These are phyloP conservation scores for Babesia bovis DNA, from an alignment of 169 alveolate species.

Conservation along the genomic window DNA sequence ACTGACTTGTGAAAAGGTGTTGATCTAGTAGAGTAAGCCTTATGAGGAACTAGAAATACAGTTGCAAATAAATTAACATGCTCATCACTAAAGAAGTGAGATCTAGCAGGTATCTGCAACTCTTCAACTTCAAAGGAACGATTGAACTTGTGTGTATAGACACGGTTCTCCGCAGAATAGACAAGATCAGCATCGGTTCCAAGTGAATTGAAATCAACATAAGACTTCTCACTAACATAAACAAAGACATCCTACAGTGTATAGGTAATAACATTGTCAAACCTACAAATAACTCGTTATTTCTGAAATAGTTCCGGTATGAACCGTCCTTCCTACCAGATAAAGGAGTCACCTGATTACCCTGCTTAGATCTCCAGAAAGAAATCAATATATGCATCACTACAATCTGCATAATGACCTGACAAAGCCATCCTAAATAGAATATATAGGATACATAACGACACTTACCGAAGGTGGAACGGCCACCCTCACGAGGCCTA, in stretches of 20 bases:
- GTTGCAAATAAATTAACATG: constrained; percentile 3
- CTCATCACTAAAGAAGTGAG: constrained; percentile 20
- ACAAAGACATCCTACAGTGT: constrained; percentile 45
- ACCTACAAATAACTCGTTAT: constrained; percentile 41
- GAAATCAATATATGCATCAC: constrained; percentile 26
- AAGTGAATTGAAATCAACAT: constrained; percentile 26
- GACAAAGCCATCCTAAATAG: constrained; percentile 43
- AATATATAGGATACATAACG: not conserved
- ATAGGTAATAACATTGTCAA: not conserved
- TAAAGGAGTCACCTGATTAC: constrained; percentile 4
- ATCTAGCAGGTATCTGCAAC: not conserved
- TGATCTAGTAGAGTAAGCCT: constrained; percentile 28
- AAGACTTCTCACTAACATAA: constrained; percentile 16
- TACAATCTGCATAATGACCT: constrained; percentile 28
- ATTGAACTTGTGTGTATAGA: constrained; percentile 46
- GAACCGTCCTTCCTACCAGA: constrained; percentile 5
- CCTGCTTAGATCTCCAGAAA: constrained; percentile 8
- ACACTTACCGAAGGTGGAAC: constrained; percentile 4
- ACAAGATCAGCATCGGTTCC: constrained; percentile 28
- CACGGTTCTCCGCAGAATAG: constrained; percentile 45
- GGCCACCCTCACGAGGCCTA: constrained; percentile 8
- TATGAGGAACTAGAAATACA: constrained; percentile 62
- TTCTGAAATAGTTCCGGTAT: constrained; percentile 21
- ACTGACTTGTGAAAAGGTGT: constrained; percentile 25
- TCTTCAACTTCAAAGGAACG: constrained; percentile 19